Percentiles rank a stretch among this genome's conserved stretches.
phyloP scores from a whole-genome alignment of 768 basidiomycete species.

The Pisolithus marmoratus region DNA sequence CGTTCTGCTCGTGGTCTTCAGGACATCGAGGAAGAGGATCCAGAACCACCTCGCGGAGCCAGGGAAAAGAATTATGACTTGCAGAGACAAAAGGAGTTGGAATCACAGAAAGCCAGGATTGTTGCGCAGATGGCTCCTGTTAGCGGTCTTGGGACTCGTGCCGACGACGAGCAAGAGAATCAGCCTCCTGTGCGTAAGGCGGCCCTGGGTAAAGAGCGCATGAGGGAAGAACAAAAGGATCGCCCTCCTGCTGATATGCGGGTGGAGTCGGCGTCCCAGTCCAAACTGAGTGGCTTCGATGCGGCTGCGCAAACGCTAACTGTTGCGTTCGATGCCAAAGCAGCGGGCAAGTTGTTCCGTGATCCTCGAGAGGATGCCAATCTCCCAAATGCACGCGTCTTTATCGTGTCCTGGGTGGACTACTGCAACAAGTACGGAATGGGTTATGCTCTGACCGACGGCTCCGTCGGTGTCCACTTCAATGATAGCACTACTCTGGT shows the following conservation, averaged over 20 bases:
- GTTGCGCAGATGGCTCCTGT: constrained; percentile 87
- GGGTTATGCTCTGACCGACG: constrained; percentile 96
- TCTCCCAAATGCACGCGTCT: constrained; percentile 67
- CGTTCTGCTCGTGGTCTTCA: constrained; percentile 37
- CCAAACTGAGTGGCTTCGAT: constrained; percentile 57
- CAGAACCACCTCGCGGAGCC: constrained; percentile 34
- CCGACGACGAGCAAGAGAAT: constrained; percentile 32
- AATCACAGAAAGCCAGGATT: constrained; percentile 87
- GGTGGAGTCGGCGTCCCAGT: constrained; percentile 14
- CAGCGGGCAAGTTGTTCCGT: constrained; percentile 57
- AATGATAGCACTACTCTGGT: constrained; percentile 90
- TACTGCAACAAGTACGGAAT: constrained; percentile 99
- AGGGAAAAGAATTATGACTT: constrained; percentile 36
- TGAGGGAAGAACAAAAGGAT: constrained; percentile 18
- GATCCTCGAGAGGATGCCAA: constrained; percentile 52
- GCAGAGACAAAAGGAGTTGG: constrained; percentile 65
- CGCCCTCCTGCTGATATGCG: constrained; percentile 13
- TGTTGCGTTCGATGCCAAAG: constrained; percentile 64
- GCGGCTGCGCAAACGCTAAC: constrained; percentile 48
- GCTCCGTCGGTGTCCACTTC: constrained; percentile 92
- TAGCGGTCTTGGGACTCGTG: constrained; percentile 20
- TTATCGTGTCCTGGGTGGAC: constrained; percentile 98
- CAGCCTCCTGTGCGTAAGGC: constrained; percentile 27
- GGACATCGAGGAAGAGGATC: constrained; percentile 42
- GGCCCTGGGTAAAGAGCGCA: constrained; percentile 26